Evolutionary conservation across 1,284 basidiomycete genomes (phyloP).

Genomic region (Blastosporella zonata): DNA sequence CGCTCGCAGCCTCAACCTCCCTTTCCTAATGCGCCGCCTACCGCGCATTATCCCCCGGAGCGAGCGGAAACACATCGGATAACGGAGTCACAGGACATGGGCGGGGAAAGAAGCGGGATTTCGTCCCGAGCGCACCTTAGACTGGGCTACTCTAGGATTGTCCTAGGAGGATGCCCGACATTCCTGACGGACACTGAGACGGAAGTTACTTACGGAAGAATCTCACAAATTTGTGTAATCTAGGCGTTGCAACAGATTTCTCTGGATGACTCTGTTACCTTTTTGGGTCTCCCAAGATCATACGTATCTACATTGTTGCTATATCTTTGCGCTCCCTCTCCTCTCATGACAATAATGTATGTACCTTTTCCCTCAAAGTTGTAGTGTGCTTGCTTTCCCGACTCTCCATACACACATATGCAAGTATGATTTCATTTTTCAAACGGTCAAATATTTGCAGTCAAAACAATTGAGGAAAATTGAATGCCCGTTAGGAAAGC

Average conservation of each 20-base stretch:
- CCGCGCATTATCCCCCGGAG: constrained; percentile 17
- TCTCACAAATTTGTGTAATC: background rate
- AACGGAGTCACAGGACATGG: constrained; percentile 9
- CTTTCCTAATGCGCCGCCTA: constrained; percentile 13
- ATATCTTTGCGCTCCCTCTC: background rate
- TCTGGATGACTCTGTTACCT: background rate
- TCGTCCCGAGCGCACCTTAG: constrained; percentile 19
- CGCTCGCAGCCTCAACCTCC: constrained; percentile 21
- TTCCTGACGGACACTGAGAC: background rate
- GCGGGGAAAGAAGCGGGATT: constrained; percentile 4
- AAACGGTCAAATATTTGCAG: too few relatives aligned
- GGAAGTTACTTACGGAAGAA: background rate
- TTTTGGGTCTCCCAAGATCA: background rate
- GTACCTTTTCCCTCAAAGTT: too few relatives aligned
- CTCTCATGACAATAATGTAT: too few relatives aligned
- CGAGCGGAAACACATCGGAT: constrained; percentile 15
- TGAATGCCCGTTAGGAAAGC: background rate
- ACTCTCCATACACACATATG: background rate
- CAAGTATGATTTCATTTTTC: background rate
- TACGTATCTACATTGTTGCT: background rate
- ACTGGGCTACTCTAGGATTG: constrained; percentile 18
- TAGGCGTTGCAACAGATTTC: background rate
- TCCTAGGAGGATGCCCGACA: background rate
- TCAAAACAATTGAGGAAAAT: background rate
- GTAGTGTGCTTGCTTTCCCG: too few relatives aligned